phyloP scores from a whole-genome alignment of 495 filamentous ascomycete species.

The Delitschia confertaspora region DNA sequence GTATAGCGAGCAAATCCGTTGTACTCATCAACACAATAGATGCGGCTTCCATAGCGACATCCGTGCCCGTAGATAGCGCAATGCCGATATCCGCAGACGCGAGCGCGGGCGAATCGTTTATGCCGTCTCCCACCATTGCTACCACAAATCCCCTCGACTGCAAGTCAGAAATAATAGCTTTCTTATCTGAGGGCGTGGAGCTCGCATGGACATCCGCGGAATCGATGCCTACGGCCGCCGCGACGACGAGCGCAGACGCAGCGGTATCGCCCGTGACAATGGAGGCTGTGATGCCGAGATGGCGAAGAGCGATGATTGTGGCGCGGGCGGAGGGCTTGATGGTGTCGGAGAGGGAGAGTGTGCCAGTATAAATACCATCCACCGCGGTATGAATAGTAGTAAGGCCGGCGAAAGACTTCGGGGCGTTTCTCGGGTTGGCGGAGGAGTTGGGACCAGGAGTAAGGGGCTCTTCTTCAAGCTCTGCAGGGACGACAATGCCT shows the following conservation, averaged over 20 bases:
- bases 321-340: conserved; percentile 83
- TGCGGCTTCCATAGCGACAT: conserved; percentile 96
- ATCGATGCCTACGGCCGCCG: conserved; percentile 72
- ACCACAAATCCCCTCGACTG: conserved; percentile 65
- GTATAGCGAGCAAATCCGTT: conserved; percentile 83
- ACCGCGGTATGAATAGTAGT: conserved; percentile 91
- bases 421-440: conserved; percentile 32
- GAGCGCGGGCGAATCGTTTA: conserved; percentile 96
- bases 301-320: conserved; percentile 70
- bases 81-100: conserved; percentile 91
- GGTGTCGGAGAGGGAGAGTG: conserved; percentile 75
- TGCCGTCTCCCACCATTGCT: conserved; percentile 97
- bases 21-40: conserved; percentile 93
- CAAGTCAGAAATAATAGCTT: conserved; percentile 66
- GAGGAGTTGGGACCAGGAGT: conserved; percentile 25
- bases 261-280: conserved; percentile 92
- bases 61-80: conserved; percentile 82
- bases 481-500: conserved; percentile 56
- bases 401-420: conserved; percentile 48
- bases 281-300: conserved; percentile 74
- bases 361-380: conserved; percentile 67
- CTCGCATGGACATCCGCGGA: conserved; percentile 65
- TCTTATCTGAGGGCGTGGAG: conserved; percentile 81
- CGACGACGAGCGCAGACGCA: conserved; percentile 72
- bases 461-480: conserved; percentile 37